Percentiles rank a stretch among this genome's conserved stretches.
Evolutionary conservation across 2,329 filamentous ascomycete genomes (phyloP).

Genomic region (Phaeosphaeriaceae sp.): DNA sequence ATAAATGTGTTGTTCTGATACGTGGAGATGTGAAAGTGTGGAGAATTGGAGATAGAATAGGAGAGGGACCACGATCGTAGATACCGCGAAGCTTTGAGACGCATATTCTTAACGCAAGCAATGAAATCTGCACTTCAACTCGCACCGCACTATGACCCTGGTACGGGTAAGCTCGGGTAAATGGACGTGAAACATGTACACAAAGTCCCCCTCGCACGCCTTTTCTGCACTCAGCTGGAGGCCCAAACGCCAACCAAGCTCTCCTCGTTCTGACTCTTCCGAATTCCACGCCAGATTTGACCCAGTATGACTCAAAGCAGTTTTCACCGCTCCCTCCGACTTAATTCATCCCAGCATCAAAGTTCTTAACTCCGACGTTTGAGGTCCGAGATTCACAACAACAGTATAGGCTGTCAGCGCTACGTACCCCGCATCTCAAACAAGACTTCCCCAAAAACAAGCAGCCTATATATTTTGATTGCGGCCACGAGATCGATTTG

Average conservation of each 20-base stretch:
- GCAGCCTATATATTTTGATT: too few species aligned
- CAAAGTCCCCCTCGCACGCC: background rate
- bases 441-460: too few species aligned
- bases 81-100: background rate
- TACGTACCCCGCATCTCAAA: too few species aligned
- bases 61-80: background rate
- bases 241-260: background rate
- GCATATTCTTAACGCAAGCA: slow-evolving; percentile 3
- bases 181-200: background rate
- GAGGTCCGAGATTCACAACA: too few species aligned
- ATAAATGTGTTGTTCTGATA: background rate
- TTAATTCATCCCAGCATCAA: too few species aligned
- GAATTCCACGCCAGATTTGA: too few species aligned
- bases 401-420: too few species aligned
- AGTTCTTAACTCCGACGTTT: too few species aligned
- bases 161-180: background rate
- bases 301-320: too few species aligned
- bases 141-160: background rate
- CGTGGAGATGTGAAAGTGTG: background rate
- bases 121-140: background rate
- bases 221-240: too few species aligned
- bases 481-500: too few species aligned
- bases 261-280: background rate
- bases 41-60: background rate
- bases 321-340: too few species aligned